These are phyloP conservation scores for Crotalaria pallida DNA, from an alignment of 306 rosid genomes.

Conservation along the genomic window DNA sequence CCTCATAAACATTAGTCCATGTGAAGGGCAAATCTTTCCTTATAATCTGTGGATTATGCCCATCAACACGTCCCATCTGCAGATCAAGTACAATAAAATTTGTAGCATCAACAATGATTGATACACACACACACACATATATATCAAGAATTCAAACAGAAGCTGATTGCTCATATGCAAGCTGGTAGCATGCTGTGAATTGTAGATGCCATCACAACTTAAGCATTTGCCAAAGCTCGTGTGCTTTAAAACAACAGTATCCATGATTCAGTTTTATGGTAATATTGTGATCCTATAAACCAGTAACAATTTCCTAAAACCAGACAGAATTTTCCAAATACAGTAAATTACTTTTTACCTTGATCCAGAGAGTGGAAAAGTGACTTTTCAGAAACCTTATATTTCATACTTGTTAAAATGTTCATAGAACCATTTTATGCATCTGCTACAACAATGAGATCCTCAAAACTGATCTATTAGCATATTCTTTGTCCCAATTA, in stretches of 20 bases:
- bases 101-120: not conserved
- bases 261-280: not conserved
- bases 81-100: constrained; percentile 22
- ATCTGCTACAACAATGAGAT: not conserved
- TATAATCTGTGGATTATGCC: constrained; percentile 51
- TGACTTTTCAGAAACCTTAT: constrained; percentile 12
- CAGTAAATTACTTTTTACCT: not conserved
- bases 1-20: constrained; percentile 74
- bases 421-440: not conserved
- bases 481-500: constrained; percentile 6
- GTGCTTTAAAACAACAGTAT: not conserved
- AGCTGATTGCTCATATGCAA: not conserved
- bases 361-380: not conserved
- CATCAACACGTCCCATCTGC: constrained; percentile 97
- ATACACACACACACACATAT: no score
- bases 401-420: constrained; percentile 7
- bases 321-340: no score
- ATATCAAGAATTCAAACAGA: not conserved
- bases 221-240: not conserved
- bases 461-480: not conserved
- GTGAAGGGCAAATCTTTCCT: constrained; percentile 61
- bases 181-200: not conserved
- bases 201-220: not conserved
- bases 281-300: not conserved
- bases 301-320: not conserved